phyloP scores from a whole-genome alignment of 2,329 filamentous ascomycete species.

The Biscogniauxia mediterranea region DNA sequence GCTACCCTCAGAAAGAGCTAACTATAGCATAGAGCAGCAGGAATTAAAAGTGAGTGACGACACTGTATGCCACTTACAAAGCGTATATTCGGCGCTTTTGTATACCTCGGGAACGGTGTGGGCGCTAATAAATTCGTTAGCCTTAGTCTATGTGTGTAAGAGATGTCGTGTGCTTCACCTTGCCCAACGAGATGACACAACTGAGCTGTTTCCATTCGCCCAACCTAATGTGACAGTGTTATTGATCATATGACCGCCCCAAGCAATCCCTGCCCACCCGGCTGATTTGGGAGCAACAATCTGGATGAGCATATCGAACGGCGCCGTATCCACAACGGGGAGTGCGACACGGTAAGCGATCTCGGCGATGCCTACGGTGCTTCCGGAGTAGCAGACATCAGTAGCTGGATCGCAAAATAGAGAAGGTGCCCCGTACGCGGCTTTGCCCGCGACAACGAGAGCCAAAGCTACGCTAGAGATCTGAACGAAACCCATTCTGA shows the following conservation, averaged over 20 bases:
- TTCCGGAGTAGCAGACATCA: constrained; percentile 18
- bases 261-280: constrained; percentile 28
- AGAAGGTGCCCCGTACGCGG: constrained; percentile 13
- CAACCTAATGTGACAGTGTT: constrained; percentile 28
- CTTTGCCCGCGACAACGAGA: constrained; percentile 5
- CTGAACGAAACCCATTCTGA: constrained; percentile 13
- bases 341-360: constrained; percentile 24
- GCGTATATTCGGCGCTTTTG: constrained; percentile 32
- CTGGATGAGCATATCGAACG: constrained; percentile 29
- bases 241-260: constrained; percentile 29
- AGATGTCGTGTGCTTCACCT: constrained; percentile 15
- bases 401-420: constrained; percentile 17
- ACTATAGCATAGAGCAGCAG: too few relatives aligned
- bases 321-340: constrained; percentile 22
- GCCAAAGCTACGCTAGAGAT: constrained; percentile 7
- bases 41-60: not conserved
- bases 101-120: constrained; percentile 36
- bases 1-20: too few relatives aligned
- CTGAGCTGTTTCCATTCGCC: constrained; percentile 22
- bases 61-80: constrained; percentile 10
- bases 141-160: not conserved
- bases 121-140: constrained; percentile 14
- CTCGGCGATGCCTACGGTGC: constrained; percentile 16
- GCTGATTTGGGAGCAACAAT: constrained; percentile 25
- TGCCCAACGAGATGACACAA: constrained; percentile 26